phyloP scores from a whole-genome alignment of 2,329 filamentous ascomycete genomes.

The Mycosphaerella sp. region DNA sequence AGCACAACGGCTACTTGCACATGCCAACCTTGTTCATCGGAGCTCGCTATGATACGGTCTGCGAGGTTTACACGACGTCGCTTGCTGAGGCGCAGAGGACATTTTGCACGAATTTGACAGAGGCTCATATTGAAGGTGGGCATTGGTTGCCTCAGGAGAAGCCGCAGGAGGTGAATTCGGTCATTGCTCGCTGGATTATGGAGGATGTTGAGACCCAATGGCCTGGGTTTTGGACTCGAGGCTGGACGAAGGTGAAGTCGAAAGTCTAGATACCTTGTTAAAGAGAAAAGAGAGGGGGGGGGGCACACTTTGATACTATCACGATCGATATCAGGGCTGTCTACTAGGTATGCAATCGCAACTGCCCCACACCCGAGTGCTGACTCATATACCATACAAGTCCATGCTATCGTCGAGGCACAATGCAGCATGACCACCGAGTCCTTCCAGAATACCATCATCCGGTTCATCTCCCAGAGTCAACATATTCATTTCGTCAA shows the following conservation, averaged over 20 bases:
- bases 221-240: constrained; percentile 20
- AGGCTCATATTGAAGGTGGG: constrained; percentile 23
- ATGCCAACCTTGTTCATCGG: constrained; percentile 39
- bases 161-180: constrained; percentile 24
- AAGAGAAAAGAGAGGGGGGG: too few species aligned
- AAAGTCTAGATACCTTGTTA: constrained; percentile 5
- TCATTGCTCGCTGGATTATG: constrained; percentile 26
- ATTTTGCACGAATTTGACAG: constrained; percentile 37
- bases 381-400: not conserved
- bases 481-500: constrained; percentile 2
- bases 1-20: constrained; percentile 32
- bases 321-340: too few species aligned
- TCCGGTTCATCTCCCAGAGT: constrained; percentile 1
- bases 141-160: constrained; percentile 29
- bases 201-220: constrained; percentile 19
- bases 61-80: constrained; percentile 33
- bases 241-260: constrained; percentile 13
- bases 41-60: constrained; percentile 37
- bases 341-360: not conserved
- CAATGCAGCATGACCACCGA: not conserved
- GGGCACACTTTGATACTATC: too few species aligned
- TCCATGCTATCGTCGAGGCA: not conserved
- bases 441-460: not conserved
- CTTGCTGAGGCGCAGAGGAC: constrained; percentile 35
- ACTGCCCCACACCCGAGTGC: not conserved